Evolutionary conservation across 1,284 basidiomycete species (phyloP), one percentile per base, ranked within the genome.

Genomic region (Rhodotorula mucilaginosa): DNA sequence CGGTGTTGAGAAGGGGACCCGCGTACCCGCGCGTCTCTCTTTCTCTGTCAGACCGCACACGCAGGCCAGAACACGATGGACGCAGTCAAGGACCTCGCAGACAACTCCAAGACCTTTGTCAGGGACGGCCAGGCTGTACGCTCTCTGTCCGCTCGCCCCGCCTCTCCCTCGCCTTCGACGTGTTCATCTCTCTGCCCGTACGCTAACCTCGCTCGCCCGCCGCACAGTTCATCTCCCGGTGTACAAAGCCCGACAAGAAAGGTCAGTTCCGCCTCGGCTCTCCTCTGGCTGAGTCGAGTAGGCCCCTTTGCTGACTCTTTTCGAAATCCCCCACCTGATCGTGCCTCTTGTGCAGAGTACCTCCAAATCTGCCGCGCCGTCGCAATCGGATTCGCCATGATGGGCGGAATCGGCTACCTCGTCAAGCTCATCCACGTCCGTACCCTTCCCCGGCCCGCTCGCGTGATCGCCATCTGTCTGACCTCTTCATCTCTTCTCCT

Each of bases 191-290:
- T 46, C 61, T 61, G 48, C 21, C 31, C 8, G 29, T 58, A n/a
- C n/a, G n/a, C 39, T 44, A 44, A 44, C 39, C 39, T 44, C 26
- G 26, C 26, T 26, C 26, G 26, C 26, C 26, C 26, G 26, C 26
- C 26, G 10, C 26, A 8, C 79, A 97, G 94, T 98, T 99, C 85
- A 84, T 99, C 78, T 92, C 90, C 80, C 88, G 95, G 81, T 99
- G 96, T 86, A 97, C 94, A 75, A 99, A 99, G 85, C 96, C 96
- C 66, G 92, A 92, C 67, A 88, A 91, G 82, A 92, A 93, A 85
- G 96, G 96, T 97, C 71, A 76, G 67, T n/a, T 1, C 16, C 18
- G 7, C 10, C 39, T 8, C 59, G 26, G 1, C 26, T 26, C 39
- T 59, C 26, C 49, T 16, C 10, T 26, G 29, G 52, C 31, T 54